Percentiles rank a stretch among this genome's conserved stretches.
These are phyloP conservation scores for Rhizophagus prolifer DNA, from an alignment of 192 early-diverging fungal genomes.

Conservation along the genomic window DNA sequence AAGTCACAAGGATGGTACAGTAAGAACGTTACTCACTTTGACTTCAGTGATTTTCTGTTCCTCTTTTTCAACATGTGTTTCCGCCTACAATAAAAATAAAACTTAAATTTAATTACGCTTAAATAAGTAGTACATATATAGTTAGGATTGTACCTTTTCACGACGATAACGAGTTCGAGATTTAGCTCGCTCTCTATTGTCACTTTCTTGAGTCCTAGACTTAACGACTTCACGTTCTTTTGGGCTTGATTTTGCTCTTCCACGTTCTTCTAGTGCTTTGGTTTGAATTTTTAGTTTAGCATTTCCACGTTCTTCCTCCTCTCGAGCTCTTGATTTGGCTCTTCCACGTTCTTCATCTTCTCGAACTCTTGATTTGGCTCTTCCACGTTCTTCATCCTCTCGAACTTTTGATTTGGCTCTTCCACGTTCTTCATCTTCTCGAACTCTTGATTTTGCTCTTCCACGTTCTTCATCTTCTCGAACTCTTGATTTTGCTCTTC, in stretches of 20 bases:
- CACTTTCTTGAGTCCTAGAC: constrained; percentile 8
- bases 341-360: background rate
- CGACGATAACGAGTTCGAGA: background rate
- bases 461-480: background rate
- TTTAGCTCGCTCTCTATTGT: background rate
- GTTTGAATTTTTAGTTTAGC: background rate
- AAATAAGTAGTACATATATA: background rate
- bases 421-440: constrained; percentile 19
- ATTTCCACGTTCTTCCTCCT: constrained; percentile 15
- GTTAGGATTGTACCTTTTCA: background rate
- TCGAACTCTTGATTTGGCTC: background rate
- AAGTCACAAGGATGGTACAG: background rate
- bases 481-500: background rate
- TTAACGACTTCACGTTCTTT: background rate
- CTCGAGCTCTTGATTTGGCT: constrained; percentile 17
- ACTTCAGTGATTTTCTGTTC: background rate
- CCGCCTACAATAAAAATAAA: background rate
- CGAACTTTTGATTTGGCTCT: constrained; percentile 6
- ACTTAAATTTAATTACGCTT: background rate
- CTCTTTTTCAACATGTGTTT: constrained; percentile 1
- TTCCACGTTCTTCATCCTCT: background rate
- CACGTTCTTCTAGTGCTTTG: background rate
- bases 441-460: constrained; percentile 13
- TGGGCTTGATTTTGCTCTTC: background rate
- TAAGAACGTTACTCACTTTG: background rate